A percentile compares a stretch with the other conserved stretches of the same genome.
Evolutionary conservation across 768 basidiomycete species (phyloP).

Genomic region (Russula ochroleuca): DNA sequence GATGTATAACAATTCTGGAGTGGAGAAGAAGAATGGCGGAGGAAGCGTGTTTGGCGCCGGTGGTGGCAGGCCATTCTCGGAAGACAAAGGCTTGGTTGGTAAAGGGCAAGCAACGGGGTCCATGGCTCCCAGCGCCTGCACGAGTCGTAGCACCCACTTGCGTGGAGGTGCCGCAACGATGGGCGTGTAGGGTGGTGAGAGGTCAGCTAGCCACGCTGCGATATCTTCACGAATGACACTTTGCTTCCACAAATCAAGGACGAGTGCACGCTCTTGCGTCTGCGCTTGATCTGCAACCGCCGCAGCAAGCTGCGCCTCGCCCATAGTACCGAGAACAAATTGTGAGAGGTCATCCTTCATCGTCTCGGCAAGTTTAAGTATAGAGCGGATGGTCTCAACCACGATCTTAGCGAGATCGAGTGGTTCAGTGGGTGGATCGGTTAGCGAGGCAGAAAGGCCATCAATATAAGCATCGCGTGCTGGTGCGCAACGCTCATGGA

Average conservation of each 20-base stretch:
- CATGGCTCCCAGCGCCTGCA: slow-evolving; percentile 45
- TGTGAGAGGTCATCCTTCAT: slow-evolving; percentile 69
- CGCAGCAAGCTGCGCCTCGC: slow-evolving; percentile 52
- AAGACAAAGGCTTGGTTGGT: slow-evolving; percentile 25
- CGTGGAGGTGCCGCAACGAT: slow-evolving; percentile 26
- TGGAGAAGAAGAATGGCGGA: slow-evolving; percentile 59
- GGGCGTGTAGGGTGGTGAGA: slow-evolving; percentile 12
- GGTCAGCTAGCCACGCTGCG: slow-evolving; percentile 29
- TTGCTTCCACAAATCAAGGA: slow-evolving; percentile 49
- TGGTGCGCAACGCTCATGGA: slow-evolving; percentile 64
- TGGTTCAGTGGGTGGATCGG: slow-evolving; percentile 32
- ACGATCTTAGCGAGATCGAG: slow-evolving; percentile 44
- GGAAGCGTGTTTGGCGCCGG: slow-evolving; percentile 47
- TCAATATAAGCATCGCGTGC: slow-evolving; percentile 55
- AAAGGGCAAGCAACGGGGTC: slow-evolving; percentile 36
- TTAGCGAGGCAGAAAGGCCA: slow-evolving; percentile 37
- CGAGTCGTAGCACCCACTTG: slow-evolving; percentile 47
- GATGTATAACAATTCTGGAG: slow-evolving; percentile 49
- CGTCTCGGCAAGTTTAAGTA: slow-evolving; percentile 50
- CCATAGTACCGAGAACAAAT: slow-evolving; percentile 61
- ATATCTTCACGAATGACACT: slow-evolving; percentile 33
- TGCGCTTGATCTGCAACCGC: slow-evolving; percentile 52
- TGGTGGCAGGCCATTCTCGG: slow-evolving; percentile 7
- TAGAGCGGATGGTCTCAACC: slow-evolving; percentile 44
- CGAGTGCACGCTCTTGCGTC: slow-evolving; percentile 49